phyloP scores from a whole-genome alignment of 2,329 filamentous ascomycete genomes.

The Pyrenophora tritici-repentis region DNA sequence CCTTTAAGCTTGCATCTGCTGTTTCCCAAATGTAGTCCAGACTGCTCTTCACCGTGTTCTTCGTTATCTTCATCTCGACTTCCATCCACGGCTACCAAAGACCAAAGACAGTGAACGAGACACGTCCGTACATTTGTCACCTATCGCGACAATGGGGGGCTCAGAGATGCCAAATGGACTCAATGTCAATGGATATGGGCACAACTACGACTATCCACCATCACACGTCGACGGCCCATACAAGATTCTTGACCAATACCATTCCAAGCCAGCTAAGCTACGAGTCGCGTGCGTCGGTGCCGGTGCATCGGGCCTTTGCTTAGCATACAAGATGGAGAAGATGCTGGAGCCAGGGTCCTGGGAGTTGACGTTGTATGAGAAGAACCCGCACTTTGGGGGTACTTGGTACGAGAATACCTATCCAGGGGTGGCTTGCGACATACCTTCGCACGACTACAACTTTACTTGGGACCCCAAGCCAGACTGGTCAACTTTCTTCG shows the following conservation, averaged over 20 bases:
- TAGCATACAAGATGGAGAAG: slow-evolving; percentile 44
- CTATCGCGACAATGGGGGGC: slow-evolving; percentile 29
- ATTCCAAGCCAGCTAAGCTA: slow-evolving; percentile 39
- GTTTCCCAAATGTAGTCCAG: not conserved
- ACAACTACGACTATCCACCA: slow-evolving; percentile 38
- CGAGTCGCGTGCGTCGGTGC: slow-evolving; percentile 39
- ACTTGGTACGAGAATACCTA: slow-evolving; percentile 46
- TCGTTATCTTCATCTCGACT: not conserved
- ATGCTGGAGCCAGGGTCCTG: slow-evolving; percentile 37
- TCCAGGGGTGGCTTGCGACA: slow-evolving; percentile 43
- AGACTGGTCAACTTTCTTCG: slow-evolving; percentile 59
- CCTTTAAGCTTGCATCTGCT: slow-evolving; percentile 5
- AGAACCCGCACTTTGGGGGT: slow-evolving; percentile 38
- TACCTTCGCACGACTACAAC: slow-evolving; percentile 62
- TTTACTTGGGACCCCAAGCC: slow-evolving; percentile 66
- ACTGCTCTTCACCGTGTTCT: not conserved
- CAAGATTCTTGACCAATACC: slow-evolving; percentile 39
- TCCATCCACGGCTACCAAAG: no score
- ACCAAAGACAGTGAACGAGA: not conserved
- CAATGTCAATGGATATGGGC: slow-evolving; percentile 34
- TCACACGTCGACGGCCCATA: slow-evolving; percentile 38
- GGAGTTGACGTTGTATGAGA: slow-evolving; percentile 40
- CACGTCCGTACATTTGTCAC: not conserved
- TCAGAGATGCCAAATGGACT: slow-evolving; percentile 36
- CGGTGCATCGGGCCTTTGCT: slow-evolving; percentile 38